These are phyloP conservation scores for Eucalyptus guilfoylei DNA, from an alignment of 345 rosid genomes.

Conservation along the genomic window DNA sequence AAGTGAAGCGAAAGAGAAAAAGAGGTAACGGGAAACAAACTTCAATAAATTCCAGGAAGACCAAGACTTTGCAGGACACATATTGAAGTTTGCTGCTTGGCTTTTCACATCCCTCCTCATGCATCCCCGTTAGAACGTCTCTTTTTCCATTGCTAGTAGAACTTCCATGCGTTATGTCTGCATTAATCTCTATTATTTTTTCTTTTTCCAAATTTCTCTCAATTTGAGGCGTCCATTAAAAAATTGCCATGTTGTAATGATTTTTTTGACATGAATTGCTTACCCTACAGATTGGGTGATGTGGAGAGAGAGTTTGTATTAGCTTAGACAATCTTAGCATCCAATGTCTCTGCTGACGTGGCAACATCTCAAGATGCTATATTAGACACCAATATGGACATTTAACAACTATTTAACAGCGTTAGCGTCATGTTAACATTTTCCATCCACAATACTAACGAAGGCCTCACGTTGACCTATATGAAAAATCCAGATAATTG, in stretches of 20 bases:
- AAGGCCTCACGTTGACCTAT: not conserved
- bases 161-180: no score
- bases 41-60: not conserved
- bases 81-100: not conserved
- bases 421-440: no score
- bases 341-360: rapidly evolving
- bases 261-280: rapidly evolving
- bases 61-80: not conserved
- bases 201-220: no score
- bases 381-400: no score
- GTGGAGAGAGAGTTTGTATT: no score
- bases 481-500: no score
- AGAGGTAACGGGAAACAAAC: not conserved
- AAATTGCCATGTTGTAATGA: not conserved
- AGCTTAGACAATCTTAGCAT: no score
- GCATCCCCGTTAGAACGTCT: not conserved
- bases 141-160: no score
- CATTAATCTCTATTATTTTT: no score
- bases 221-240: rapidly evolving
- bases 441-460: rapidly evolving
- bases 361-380: no score
- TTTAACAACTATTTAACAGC: no score
- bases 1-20: not conserved
- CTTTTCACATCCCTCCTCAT: not conserved
- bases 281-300: no score